Evolutionary conservation across 2,329 filamentous ascomycete genomes (phyloP), one percentile per base, ranked within the genome.

Genomic region (Rutstroemia sp.): DNA sequence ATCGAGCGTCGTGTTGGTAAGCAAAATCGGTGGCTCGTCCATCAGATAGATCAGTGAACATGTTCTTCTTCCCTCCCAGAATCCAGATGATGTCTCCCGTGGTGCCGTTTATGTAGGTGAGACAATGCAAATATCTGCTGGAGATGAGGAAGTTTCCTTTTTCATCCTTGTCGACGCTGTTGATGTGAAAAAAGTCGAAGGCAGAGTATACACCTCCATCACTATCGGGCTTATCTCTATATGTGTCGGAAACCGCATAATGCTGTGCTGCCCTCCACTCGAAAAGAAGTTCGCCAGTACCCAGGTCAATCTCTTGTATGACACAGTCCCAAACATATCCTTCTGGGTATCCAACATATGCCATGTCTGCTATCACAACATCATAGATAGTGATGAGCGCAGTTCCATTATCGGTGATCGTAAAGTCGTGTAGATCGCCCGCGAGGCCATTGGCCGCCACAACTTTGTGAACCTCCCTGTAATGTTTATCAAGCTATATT

Each of bases 271-370:
- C 76, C 76, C 59, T 74, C 81, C 81, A 84, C 61, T 84, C 80
- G 60, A 83, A 84, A 10, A 83, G 59, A 3, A 84, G 67, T 42
- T 76, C 71, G 2, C 79, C 79, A 2, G 77, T 82, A 23, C 76
- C 72, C 44, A 67, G 60, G 23, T 66, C 60, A 17, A 66, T 51
- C 51, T 67, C 65, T 63, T 81, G 78, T 55, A 81, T 73, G 25
- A 81, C 73, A 3, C 80, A 77, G 63, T 81, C 79, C 79, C 78
- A 81, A 57, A 78, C 74, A 63, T 81, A 76, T 58, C 76, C 73
- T 0, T 70, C 60, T 47, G 69, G 73, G 3, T 68, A 77, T 23
- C 78, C 78, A 67, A 71, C 81, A 1, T 67, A 61, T 4, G 69
- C 70, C 34, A 81, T 65, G 45, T 79, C 71, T 6, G 65, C 67